These are phyloP conservation scores for Endogone sp. DNA, from an alignment of 192 early-diverging fungal genomes.

Conservation along the genomic window DNA sequence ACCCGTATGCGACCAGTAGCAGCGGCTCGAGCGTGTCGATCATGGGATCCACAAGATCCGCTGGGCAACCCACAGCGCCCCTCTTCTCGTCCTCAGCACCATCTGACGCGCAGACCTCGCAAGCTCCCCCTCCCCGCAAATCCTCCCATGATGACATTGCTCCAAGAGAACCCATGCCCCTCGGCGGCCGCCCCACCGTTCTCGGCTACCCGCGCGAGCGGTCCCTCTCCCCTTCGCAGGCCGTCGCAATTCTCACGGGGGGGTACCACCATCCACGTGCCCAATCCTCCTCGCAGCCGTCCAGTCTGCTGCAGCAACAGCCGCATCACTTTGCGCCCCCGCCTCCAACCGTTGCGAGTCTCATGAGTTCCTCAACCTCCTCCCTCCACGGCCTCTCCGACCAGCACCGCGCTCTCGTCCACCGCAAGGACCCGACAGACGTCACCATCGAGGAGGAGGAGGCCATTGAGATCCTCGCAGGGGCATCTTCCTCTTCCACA, in stretches of 20 bases:
- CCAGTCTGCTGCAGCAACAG: no score
- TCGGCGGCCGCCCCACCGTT: neutral
- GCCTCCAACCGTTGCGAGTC: neutral
- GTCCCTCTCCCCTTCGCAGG: neutral
- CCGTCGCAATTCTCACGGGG: neutral
- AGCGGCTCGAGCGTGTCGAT: no score
- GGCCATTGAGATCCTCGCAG: neutral
- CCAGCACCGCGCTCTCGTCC: neutral
- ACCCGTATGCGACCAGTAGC: no score
- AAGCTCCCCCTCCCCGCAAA: neutral
- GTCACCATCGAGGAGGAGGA: neutral
- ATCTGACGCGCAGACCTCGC: neutral
- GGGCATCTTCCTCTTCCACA: neutral
- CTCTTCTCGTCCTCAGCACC: neutral
- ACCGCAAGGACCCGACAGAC: neutral
- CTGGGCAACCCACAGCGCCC: neutral
- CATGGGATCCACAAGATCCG: no score
- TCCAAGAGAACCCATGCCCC: neutral
- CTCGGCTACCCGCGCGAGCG: neutral
- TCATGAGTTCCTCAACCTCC: no score
- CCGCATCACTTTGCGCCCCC: neutral
- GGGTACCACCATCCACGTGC: neutral
- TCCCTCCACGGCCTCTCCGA: no score
- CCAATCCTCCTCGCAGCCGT: neutral
- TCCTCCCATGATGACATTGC: neutral